A percentile compares a stretch with the other conserved stretches of the same genome.
Conservation (phyloP, 2,329 filamentous ascomycete genomes). For the Xylaria multiplex region DNA sequence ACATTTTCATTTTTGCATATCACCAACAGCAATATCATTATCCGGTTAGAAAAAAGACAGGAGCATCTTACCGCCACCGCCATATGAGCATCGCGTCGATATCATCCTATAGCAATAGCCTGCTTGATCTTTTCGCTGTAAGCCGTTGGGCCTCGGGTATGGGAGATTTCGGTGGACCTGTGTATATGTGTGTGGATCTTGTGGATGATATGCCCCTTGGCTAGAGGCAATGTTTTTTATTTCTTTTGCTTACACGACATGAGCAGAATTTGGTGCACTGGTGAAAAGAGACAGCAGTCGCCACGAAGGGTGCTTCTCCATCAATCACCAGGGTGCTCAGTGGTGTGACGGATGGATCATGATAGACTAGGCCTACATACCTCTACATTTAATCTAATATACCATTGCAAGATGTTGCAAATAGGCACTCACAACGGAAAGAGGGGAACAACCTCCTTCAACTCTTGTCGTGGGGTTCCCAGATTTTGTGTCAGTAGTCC, state of each 20-base stretch:
- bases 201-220: constrained; percentile 15
- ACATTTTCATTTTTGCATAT: constrained; percentile 37
- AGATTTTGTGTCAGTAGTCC: neutral
- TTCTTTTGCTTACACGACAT: constrained; percentile 26
- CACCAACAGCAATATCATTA: constrained; percentile 37
- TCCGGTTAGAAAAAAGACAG: constrained; percentile 40
- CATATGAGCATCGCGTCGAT: constrained; percentile 27
- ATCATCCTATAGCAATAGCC: constrained; percentile 28
- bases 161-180: constrained; percentile 19
- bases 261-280: constrained; percentile 21
- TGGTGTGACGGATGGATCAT: constrained; percentile 40
- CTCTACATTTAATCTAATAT: constrained; percentile 48
- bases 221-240: constrained; percentile 8
- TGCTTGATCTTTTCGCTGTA: constrained; percentile 14
- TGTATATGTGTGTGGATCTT: constrained; percentile 35
- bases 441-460: neutral
- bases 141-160: constrained; percentile 22
- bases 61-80: constrained; percentile 32
- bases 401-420: constrained; percentile 37
- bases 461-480: neutral
- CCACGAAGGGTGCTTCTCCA: constrained; percentile 18
- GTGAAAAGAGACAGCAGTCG: constrained; percentile 18
- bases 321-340: constrained; percentile 22
- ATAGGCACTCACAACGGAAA: constrained; percentile 3
- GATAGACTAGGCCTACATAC: constrained; percentile 47